Percentiles rank a stretch among this genome's conserved stretches.
Evolutionary conservation across 2,329 filamentous ascomycete species (phyloP).

Genomic region (Beauveria australis): DNA sequence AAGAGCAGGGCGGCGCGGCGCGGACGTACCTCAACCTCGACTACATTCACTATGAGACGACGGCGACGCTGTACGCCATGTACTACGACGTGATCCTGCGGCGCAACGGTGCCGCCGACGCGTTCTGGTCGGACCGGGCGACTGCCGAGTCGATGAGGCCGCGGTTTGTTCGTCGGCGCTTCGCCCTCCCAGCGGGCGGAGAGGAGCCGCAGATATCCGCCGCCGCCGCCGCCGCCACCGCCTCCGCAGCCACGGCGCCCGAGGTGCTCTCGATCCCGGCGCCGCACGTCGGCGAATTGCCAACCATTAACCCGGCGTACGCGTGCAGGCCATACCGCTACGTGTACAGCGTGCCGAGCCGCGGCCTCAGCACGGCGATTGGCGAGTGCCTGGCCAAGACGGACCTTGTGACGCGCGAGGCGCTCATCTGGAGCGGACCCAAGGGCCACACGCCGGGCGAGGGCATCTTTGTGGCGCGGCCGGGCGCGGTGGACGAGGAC

Average conservation of each 20-base stretch:
- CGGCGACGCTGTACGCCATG: slow-evolving; percentile 44
- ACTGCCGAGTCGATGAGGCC: slow-evolving; percentile 12
- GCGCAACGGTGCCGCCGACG: slow-evolving; percentile 20
- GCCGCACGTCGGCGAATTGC: slow-evolving; percentile 47
- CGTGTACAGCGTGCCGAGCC: slow-evolving; percentile 44
- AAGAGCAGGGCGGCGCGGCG: slow-evolving; percentile 54
- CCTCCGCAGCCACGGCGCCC: not conserved
- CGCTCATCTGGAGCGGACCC: slow-evolving; percentile 41
- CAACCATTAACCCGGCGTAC: slow-evolving; percentile 50
- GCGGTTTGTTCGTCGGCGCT: not conserved
- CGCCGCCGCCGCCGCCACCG: not conserved
- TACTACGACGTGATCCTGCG: slow-evolving; percentile 57
- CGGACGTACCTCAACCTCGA: slow-evolving; percentile 51
- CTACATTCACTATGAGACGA: slow-evolving; percentile 1
- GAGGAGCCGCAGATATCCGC: too few relatives aligned
- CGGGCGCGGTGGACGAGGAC: slow-evolving; percentile 37
- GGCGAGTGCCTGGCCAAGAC: slow-evolving; percentile 50
- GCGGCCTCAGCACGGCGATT: slow-evolving; percentile 45
- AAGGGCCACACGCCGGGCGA: slow-evolving; percentile 54
- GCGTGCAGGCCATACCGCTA: slow-evolving; percentile 42
- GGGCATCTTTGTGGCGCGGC: slow-evolving; percentile 47
- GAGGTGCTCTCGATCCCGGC: slow-evolving; percentile 21
- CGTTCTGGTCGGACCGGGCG: slow-evolving; percentile 22
- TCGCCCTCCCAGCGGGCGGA: not conserved
- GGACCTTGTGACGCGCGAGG: slow-evolving; percentile 40